These are phyloP conservation scores for Rachicladosporium sp. DNA, from an alignment of 2,329 filamentous ascomycete genomes.

Conservation along the genomic window DNA sequence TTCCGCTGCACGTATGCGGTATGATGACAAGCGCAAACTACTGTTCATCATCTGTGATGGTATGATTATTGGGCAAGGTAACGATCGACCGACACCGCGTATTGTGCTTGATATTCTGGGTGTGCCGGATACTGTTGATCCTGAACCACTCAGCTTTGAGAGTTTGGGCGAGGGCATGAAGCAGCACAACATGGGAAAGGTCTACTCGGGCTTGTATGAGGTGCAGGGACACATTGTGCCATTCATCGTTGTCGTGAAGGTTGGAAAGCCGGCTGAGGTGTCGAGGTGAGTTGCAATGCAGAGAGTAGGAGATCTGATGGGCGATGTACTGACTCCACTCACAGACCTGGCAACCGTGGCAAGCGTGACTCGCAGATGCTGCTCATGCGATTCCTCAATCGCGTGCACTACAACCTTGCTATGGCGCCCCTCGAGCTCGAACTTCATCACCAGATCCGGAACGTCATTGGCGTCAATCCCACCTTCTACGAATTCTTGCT, in stretches of 20 bases:
- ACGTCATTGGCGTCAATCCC: conserved; percentile 96
- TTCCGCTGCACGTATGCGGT: conserved; percentile 86
- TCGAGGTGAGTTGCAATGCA: conserved; percentile 26
- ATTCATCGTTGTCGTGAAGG: conserved; percentile 92
- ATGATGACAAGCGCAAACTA: conserved; percentile 96
- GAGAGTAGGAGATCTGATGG: conserved; percentile 18
- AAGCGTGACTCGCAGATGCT: conserved; percentile 99
- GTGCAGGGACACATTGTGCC: conserved; percentile 96
- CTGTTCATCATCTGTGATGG: conserved; percentile 88
- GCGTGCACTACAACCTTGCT: conserved; percentile 89
- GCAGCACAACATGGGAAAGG: conserved; percentile 98
- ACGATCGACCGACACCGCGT: conserved; percentile 74
- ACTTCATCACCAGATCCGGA: conserved; percentile 96
- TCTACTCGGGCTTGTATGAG: conserved; percentile 95
- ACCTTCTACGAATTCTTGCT: conserved; percentile 96
- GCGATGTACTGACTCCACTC: conserved; percentile 3
- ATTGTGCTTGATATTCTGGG: conserved; percentile 96
- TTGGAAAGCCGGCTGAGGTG: conserved; percentile 73
- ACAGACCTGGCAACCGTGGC: conserved; percentile 78
- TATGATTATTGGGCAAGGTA: conserved; percentile 99
- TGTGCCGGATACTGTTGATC: conserved; percentile 84
- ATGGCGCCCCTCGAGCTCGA: conserved; percentile 97
- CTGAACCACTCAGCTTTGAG: conserved; percentile 92
- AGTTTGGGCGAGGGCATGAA: conserved; percentile 90
- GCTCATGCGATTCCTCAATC: conserved; percentile 97